These are phyloP conservation scores for Vigna reflexopilosa DNA, from an alignment of 306 rosid genomes.

Conservation along the genomic window DNA sequence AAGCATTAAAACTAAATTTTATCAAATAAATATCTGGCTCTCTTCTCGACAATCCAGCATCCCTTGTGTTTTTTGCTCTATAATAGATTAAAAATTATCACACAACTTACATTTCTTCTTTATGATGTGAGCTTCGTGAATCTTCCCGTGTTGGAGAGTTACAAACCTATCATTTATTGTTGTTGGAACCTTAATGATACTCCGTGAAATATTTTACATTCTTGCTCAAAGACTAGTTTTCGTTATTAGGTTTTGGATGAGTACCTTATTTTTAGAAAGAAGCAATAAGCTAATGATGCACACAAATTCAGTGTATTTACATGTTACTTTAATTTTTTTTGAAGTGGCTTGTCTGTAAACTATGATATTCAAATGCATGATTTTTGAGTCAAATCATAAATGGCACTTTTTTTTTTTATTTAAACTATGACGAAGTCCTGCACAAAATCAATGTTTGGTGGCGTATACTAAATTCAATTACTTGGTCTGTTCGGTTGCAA, in stretches of 20 bases:
- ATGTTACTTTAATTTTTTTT: conserved; percentile 27
- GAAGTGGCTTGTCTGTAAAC: conserved; percentile 32
- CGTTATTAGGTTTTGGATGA: conserved; percentile 22
- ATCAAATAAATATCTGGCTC: conserved; percentile 9
- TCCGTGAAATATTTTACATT: conserved; percentile 19
- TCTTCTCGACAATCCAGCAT: conserved; percentile 18
- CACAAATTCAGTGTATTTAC: conserved; percentile 18
- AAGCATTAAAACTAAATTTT: background rate
- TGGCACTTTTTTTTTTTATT: conserved; percentile 13
- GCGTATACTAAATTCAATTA: conserved; percentile 6
- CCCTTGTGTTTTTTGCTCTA: background rate
- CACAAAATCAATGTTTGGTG: conserved; percentile 17
- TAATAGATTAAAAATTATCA: background rate
- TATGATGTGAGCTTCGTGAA: conserved; percentile 1
- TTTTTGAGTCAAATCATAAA: conserved; percentile 4
- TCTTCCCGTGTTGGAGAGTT: conserved; percentile 26
- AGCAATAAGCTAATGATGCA: conserved; percentile 16
- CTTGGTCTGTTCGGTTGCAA: conserved; percentile 32
- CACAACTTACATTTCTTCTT: background rate
- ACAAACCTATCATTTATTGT: conserved; percentile 1
- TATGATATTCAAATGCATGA: conserved; percentile 33
- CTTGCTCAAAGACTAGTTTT: conserved; percentile 25
- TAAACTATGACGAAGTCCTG: conserved; percentile 7
- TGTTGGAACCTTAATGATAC: conserved; percentile 26
- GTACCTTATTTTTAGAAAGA: conserved; percentile 16